These are phyloP conservation scores for Podila clonocystis DNA, from an alignment of 192 early-diverging fungal species.

Conservation along the genomic window DNA sequence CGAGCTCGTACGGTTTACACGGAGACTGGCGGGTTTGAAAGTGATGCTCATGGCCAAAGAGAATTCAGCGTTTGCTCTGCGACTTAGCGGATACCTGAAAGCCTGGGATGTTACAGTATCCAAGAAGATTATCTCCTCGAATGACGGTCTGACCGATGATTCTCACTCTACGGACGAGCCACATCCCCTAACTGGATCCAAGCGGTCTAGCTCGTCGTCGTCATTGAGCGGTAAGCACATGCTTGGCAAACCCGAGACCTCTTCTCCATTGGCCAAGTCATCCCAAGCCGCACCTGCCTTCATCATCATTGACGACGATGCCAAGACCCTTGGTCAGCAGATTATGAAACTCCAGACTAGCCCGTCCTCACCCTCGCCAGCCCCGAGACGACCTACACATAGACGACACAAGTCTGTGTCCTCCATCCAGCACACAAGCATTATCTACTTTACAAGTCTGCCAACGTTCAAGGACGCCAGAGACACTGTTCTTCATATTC, in stretches of 20 bases:
- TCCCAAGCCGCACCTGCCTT: slow-evolving; percentile 52
- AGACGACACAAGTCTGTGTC: slow-evolving; percentile 25
- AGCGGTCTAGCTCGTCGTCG: slow-evolving; percentile 22
- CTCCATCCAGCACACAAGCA: slow-evolving; percentile 56
- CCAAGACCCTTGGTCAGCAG: slow-evolving; percentile 56
- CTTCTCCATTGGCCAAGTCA: slow-evolving; percentile 11
- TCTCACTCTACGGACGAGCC: slow-evolving; percentile 7
- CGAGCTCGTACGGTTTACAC: slow-evolving; percentile 55
- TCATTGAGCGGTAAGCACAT: slow-evolving; percentile 16
- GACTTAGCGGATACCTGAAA: slow-evolving; percentile 60
- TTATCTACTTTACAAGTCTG: slow-evolving; percentile 67
- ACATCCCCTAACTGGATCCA: slow-evolving; percentile 7
- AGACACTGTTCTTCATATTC: slow-evolving; percentile 54
- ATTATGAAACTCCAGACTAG: slow-evolving; percentile 52
- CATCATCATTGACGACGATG: slow-evolving; percentile 69
- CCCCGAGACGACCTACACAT: slow-evolving; percentile 29
- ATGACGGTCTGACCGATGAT: not conserved
- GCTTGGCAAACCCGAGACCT: not conserved
- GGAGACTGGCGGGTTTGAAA: slow-evolving; percentile 52
- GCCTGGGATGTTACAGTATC: slow-evolving; percentile 62
- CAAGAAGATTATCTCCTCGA: slow-evolving; percentile 7
- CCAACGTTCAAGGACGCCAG: slow-evolving; percentile 61
- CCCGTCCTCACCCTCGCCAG: slow-evolving; percentile 12
- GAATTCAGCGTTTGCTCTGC: slow-evolving; percentile 63
- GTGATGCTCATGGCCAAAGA: slow-evolving; percentile 60